Evolutionary conservation across 202 grass and related monocot genomes (phyloP).

Genomic region (Elaeis oleifera): DNA sequence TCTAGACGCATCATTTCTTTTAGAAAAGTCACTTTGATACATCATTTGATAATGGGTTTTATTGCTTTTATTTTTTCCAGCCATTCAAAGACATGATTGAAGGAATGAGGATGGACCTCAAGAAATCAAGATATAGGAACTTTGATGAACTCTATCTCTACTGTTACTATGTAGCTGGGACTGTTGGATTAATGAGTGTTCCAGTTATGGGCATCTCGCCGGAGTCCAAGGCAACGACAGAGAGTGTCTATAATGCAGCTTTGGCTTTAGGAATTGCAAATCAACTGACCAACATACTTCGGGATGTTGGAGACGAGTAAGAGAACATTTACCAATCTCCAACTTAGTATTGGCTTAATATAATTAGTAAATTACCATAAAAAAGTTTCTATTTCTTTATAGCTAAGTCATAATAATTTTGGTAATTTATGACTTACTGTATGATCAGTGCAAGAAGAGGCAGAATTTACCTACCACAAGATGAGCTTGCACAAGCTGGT

Average conservation of each 20-base stretch:
- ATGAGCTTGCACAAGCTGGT: conserved; percentile 1
- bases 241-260: background rate
- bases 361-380: too few species aligned
- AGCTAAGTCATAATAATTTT: too few species aligned
- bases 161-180: conserved; percentile 3
- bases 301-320: conserved; percentile 12
- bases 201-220: conserved; percentile 4
- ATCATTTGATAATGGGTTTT: too few species aligned
- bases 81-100: conserved; percentile 16
- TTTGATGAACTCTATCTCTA: conserved; percentile 16
- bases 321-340: background rate
- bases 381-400: too few species aligned
- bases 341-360: too few species aligned
- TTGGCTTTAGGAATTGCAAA: conserved; percentile 14
- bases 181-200: conserved; percentile 9
- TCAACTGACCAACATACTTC: conserved; percentile 6
- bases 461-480: conserved; percentile 12
- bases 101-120: conserved; percentile 6
- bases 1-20: too few species aligned
- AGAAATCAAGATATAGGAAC: conserved; percentile 5
- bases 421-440: too few species aligned
- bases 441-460: background rate
- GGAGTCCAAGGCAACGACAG: background rate
- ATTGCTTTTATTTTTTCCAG: background rate
- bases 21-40: too few species aligned